Base-by-base conservation (phyloP, 768 basidiomycete genomes). In the Pilatotrama ljubarskyi region DNA sequence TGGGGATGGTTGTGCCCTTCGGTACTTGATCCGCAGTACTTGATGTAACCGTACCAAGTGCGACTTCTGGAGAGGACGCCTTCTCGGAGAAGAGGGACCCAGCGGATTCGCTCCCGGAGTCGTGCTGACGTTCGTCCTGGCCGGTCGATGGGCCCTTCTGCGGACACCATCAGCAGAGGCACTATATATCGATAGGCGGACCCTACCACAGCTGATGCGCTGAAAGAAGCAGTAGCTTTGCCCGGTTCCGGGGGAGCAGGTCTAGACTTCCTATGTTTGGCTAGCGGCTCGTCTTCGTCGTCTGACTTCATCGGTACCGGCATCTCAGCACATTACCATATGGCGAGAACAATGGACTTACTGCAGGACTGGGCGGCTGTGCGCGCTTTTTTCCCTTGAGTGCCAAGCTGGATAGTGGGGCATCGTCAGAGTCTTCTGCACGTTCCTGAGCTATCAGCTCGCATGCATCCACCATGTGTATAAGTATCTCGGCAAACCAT, bases 61-160 rank as follows among this genome's bases (percentile, higher is more conserved):
- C 58, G 15, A 64, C 51, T 15, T 64, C 64, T 29, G 60, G 64
- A 24, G 64, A 65, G 13, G 64, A 62, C 11, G 38, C 51, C 26
- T 37, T 54, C 18, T 47, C 64, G 15, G 60, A 65, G 40, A 62
- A 65, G 2, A 65, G 50, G 5, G 64, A 65, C 4, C 61, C 64
- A 14, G 50, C 61, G 4, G 52, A 51, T n/a, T 64, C 64, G 18
- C 50, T 52, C 1, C 13, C 36, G 25, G 55, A 49, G 18, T 49
- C 47, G 20, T 49, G 15, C 14, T 49, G 47, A 6, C n/a, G 29
- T 9, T 22, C 38, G 7, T 18, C 15, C 20, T 29, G 25, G 5
- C 29, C 7, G 7, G 37, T 3, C 13, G 25, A 13, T 1, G 24
- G 17, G 10, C 18, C 25, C 18, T 50, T 29, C 51, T 41, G 14